These are phyloP conservation scores for Coniochaeta pulveracea DNA, from an alignment of 2,329 filamentous ascomycete genomes.

Conservation along the genomic window DNA sequence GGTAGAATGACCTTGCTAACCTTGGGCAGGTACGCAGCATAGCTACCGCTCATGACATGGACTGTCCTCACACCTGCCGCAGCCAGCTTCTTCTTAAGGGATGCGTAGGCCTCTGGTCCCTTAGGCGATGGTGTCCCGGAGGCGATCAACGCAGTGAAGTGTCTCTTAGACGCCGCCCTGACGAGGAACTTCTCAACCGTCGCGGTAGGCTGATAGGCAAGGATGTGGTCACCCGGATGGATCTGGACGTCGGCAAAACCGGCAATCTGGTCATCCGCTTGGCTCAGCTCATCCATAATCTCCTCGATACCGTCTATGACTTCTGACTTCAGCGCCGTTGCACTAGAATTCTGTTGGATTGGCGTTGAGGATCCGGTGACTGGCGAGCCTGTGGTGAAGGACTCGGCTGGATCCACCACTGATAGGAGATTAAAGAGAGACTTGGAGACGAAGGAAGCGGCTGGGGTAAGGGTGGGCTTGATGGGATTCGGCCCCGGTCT, in stretches of 20 bases:
- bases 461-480: neutral
- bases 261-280: slow-evolving; percentile 89
- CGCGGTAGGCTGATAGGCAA: slow-evolving; percentile 76
- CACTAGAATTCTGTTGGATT: slow-evolving; percentile 26
- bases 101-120: slow-evolving; percentile 28
- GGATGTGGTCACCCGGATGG: slow-evolving; percentile 82
- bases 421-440: slow-evolving; percentile 86
- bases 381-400: slow-evolving; percentile 24
- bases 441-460: slow-evolving; percentile 47
- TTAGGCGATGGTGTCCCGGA: slow-evolving; percentile 42
- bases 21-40: slow-evolving; percentile 88
- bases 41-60: slow-evolving; percentile 70
- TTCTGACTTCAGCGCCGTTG: slow-evolving; percentile 72
- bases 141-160: slow-evolving; percentile 81
- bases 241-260: slow-evolving; percentile 84
- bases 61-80: slow-evolving; percentile 73
- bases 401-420: slow-evolving; percentile 44
- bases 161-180: slow-evolving; percentile 77
- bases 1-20: slow-evolving; percentile 92
- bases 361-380: slow-evolving; percentile 18
- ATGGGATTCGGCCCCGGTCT: slow-evolving; percentile 1
- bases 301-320: slow-evolving; percentile 91
- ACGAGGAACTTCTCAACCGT: slow-evolving; percentile 86
- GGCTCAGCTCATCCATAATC: slow-evolving; percentile 87
- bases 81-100: slow-evolving; percentile 67